phyloP scores from a whole-genome alignment of 768 basidiomycete genomes.

The Lentinula lateritia region DNA sequence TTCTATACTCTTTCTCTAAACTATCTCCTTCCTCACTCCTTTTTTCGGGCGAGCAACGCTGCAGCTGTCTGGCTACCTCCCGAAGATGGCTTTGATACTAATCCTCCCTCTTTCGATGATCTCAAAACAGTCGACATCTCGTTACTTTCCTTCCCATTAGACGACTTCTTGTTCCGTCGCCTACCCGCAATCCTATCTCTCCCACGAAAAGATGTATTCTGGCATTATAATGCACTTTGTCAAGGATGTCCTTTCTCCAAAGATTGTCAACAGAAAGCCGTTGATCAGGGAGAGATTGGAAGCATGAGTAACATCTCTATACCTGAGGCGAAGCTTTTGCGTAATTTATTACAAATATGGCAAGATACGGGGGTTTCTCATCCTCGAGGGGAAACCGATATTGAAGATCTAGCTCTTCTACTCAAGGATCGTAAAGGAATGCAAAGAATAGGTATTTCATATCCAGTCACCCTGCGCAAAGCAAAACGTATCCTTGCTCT shows the following conservation, averaged over 20 bases:
- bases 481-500: slow-evolving; percentile 33
- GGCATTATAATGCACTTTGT: slow-evolving; percentile 48
- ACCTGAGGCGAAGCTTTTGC: slow-evolving; percentile 34
- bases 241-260: slow-evolving; percentile 34
- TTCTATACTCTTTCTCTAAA: slow-evolving; percentile 43
- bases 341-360: slow-evolving; percentile 28
- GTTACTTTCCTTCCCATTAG: slow-evolving; percentile 34
- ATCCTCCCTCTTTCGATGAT: slow-evolving; percentile 28
- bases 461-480: slow-evolving; percentile 33
- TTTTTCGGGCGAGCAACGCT: slow-evolving; percentile 26
- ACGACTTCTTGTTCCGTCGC: slow-evolving; percentile 36
- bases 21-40: slow-evolving; percentile 27
- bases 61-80: slow-evolving; percentile 46
- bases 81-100: slow-evolving; percentile 24
- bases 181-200: slow-evolving; percentile 34
- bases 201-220: slow-evolving; percentile 29
- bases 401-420: slow-evolving; percentile 41
- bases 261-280: slow-evolving; percentile 28
- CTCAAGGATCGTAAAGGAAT: slow-evolving; percentile 23
- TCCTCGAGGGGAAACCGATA: slow-evolving; percentile 28
- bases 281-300: slow-evolving; percentile 33
- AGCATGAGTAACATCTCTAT: slow-evolving; percentile 44
- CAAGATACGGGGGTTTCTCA: slow-evolving; percentile 5
- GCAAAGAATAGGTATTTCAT: slow-evolving; percentile 21
- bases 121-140: slow-evolving; percentile 34